Conservation (phyloP, 2,329 filamentous ascomycete genomes). For the Microcyclospora tardicrescens region DNA sequence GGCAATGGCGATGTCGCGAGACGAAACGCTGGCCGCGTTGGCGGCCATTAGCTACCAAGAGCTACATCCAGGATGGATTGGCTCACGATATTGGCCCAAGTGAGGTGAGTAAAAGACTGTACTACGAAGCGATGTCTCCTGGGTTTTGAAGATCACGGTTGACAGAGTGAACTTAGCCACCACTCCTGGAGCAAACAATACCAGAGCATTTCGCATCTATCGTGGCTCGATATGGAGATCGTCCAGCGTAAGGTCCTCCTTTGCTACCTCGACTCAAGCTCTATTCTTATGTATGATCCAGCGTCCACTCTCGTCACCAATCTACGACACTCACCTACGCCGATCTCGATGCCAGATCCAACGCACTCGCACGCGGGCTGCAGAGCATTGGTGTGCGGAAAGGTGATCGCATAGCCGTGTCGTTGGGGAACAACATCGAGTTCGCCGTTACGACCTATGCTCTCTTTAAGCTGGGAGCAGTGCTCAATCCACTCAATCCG, state of each 20-base stretch:
- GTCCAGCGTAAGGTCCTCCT: constrained; percentile 37
- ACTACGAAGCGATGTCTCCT: no score
- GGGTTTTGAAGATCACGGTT: no score
- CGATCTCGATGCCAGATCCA: constrained; percentile 61
- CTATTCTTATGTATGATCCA: constrained; percentile 14
- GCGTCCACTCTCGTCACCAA: constrained; percentile 50
- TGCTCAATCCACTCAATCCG: constrained; percentile 85
- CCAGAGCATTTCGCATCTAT: constrained; percentile 58
- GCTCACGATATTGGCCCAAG: no score
- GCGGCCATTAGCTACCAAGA: no score
- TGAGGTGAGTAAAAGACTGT: no score
- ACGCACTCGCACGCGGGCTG: constrained; percentile 60
- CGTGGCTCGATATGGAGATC: constrained; percentile 52
- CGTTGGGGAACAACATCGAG: constrained; percentile 72
- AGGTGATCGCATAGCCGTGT: constrained; percentile 75
- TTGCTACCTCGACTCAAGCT: constrained; percentile 2
- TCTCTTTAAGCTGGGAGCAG: constrained; percentile 83
- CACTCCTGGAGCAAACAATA: constrained; percentile 54
- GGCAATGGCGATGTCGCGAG: no score
- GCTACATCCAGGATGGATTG: no score
- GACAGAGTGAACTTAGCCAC: constrained; percentile 36
- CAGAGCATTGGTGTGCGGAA: constrained; percentile 58
- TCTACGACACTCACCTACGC: constrained; percentile 57
- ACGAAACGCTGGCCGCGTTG: no score
- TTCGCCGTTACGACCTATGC: constrained; percentile 80